Percentiles rank a stretch among this genome's conserved stretches.
Conservation (phyloP, 129 eudicot species). For the Chrysanthemum makinoi region DNA sequence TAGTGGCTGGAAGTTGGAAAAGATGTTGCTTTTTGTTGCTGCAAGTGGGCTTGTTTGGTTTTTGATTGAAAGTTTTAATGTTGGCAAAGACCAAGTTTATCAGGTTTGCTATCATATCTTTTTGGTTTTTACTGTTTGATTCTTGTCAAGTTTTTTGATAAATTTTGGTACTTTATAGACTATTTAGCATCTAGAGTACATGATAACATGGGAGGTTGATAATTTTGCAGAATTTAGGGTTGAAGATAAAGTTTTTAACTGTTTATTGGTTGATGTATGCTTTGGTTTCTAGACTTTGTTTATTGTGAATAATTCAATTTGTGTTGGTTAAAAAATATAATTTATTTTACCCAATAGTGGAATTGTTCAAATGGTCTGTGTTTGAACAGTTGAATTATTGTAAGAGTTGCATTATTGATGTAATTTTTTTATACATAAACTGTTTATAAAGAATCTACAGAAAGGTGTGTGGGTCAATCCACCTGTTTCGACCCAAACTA, state of each 20-base stretch:
- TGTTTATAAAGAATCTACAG: too few relatives aligned
- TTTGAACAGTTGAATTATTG: too few relatives aligned
- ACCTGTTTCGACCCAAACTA: too few relatives aligned
- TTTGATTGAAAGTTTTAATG: constrained; percentile 30
- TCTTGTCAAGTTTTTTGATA: background rate
- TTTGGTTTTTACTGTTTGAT: constrained; percentile 14
- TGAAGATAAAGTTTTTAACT: constrained; percentile 14
- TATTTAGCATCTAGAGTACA: constrained; percentile 23
- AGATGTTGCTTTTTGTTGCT: constrained; percentile 34
- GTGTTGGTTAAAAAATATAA: too few relatives aligned
- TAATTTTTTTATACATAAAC: too few relatives aligned
- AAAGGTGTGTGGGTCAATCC: too few relatives aligned
- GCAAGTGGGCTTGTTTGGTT: constrained; percentile 46
- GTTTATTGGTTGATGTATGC: constrained; percentile 5
- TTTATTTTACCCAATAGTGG: too few relatives aligned
- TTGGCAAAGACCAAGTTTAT: constrained; percentile 32
- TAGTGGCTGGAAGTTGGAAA: constrained; percentile 46
- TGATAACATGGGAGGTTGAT: constrained; percentile 8
- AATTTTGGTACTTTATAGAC: constrained; percentile 9
- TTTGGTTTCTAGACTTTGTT: background rate
- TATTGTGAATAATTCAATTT: background rate
- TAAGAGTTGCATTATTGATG: too few relatives aligned
- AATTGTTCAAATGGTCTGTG: too few relatives aligned
- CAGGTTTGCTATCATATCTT: constrained; percentile 40
- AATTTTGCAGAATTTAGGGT: constrained; percentile 17